Evolutionary conservation across 73 alveolate species (phyloP).

Genomic region (Blepharisma stoltei): DNA sequence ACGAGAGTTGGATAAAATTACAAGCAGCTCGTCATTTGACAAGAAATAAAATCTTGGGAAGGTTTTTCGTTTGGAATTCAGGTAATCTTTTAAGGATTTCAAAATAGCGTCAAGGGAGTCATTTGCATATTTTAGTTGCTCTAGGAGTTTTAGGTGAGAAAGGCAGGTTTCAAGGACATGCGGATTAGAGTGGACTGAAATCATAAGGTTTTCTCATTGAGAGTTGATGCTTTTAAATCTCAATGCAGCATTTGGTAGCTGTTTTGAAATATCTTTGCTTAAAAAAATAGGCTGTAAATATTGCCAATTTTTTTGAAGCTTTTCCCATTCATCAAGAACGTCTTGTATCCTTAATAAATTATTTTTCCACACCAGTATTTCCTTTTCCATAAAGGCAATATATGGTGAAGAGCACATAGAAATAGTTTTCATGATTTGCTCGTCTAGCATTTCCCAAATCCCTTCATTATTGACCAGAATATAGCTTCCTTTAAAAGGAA

Average conservation of each 20-base stretch:
- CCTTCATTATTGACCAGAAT: slow-evolving; percentile 78
- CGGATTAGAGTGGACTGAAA: slow-evolving; percentile 65
- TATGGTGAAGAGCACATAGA: slow-evolving; percentile 74
- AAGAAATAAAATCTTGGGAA: slow-evolving; percentile 97
- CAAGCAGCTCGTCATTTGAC: slow-evolving; percentile 98
- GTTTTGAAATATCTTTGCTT: slow-evolving; percentile 75
- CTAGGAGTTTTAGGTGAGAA: slow-evolving; percentile 59
- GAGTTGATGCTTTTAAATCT: slow-evolving; percentile 71
- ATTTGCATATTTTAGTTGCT: slow-evolving; percentile 58
- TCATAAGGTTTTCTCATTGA: slow-evolving; percentile 72
- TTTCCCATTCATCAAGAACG: slow-evolving; percentile 88
- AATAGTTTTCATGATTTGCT: slow-evolving; percentile 71
- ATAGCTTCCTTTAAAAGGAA: slow-evolving; percentile 63
- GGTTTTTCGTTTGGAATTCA: slow-evolving; percentile 81
- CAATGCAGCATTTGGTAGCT: slow-evolving; percentile 73
- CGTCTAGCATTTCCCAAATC: slow-evolving; percentile 75
- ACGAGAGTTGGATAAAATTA: slow-evolving; percentile 96
- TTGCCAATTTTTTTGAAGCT: slow-evolving; percentile 79
- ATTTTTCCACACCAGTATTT: slow-evolving; percentile 67
- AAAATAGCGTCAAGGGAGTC: slow-evolving; percentile 74
- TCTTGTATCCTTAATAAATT: slow-evolving; percentile 74
- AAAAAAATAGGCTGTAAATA: slow-evolving; percentile 87
- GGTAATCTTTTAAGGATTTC: slow-evolving; percentile 73
- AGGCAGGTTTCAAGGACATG: slow-evolving; percentile 74
- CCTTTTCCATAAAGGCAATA: slow-evolving; percentile 75